Conservation (phyloP, 352 stramenopile genomes). For the Globisporangium yorkense region DNA sequence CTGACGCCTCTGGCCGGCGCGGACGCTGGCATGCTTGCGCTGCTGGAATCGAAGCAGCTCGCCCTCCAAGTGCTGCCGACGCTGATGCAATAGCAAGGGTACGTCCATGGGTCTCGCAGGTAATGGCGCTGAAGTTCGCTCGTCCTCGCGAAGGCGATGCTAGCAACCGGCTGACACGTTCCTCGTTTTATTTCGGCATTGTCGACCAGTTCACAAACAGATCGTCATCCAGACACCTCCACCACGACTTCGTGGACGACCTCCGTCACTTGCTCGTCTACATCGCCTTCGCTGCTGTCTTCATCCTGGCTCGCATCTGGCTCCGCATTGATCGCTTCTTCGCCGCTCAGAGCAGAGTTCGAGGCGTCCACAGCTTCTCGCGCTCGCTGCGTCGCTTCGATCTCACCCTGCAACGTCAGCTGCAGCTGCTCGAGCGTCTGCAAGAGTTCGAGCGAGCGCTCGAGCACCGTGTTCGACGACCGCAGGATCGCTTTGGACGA, state of each 20-base stretch:
- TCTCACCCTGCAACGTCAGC: conserved; percentile 13
- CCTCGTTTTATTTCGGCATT: no score
- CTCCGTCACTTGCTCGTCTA: conserved; percentile 2
- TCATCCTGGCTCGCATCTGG: conserved; percentile 5
- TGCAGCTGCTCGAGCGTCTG: conserved; percentile 41
- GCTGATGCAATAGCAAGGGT: conserved; percentile 7
- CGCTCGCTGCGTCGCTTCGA: conserved; percentile 17
- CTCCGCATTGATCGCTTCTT: conserved; percentile 1
- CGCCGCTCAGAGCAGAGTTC: neutral
- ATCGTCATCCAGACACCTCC: neutral
- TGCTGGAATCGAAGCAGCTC: conserved; percentile 22
- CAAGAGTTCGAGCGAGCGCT: conserved; percentile 52
- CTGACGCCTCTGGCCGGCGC: conserved; percentile 15
- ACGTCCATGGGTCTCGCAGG: neutral
- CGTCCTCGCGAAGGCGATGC: no score
- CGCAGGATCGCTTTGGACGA: conserved; percentile 49
- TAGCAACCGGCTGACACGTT: no score
- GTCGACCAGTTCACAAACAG: neutral
- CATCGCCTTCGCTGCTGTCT: conserved; percentile 12
- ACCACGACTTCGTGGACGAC: conserved; percentile 11
- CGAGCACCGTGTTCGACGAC: conserved; percentile 44
- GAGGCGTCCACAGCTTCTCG: conserved; percentile 1
- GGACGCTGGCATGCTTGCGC: conserved; percentile 13
- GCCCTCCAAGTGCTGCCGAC: conserved; percentile 14
- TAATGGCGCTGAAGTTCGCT: neutral